phyloP scores from a whole-genome alignment of 768 basidiomycete species.

The Exidia glandulosa region DNA sequence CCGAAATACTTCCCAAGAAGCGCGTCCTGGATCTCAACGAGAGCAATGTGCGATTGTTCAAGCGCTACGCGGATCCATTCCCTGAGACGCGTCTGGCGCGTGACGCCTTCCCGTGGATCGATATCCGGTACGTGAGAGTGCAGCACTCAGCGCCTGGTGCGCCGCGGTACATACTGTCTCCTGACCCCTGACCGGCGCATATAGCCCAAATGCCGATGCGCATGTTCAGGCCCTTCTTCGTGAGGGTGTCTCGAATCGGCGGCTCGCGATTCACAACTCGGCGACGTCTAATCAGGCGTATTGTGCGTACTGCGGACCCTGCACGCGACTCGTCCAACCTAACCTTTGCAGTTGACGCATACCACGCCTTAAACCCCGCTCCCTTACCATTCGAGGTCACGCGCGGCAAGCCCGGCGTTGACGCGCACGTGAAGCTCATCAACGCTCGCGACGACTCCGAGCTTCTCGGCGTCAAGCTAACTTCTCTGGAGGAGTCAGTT shows the following conservation, averaged over 20 bases:
- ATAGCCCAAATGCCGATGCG: background rate
- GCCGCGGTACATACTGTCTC: too few relatives aligned
- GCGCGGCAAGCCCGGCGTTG: background rate
- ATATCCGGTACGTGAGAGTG: background rate
- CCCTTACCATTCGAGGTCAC: background rate
- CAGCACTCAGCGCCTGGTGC: too few relatives aligned
- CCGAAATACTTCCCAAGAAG: background rate
- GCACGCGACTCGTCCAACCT: background rate
- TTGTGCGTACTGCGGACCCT: background rate
- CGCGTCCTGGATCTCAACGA: background rate
- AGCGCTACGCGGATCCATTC: background rate
- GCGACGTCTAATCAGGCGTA: background rate
- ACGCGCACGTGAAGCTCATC: background rate
- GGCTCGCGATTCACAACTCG: background rate
- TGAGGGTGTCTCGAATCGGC: background rate
- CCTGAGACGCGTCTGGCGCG: background rate
- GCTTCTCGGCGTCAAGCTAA: background rate
- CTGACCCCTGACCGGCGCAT: too few relatives aligned
- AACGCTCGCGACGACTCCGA: background rate
- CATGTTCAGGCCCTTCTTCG: background rate
- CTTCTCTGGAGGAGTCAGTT: background rate
- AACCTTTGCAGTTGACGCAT: background rate
- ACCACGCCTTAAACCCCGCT: background rate
- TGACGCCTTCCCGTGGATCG: background rate
- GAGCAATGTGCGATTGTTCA: background rate